Evolutionary conservation across 768 basidiomycete species (phyloP), one percentile per base, ranked within the genome.

Genomic region (Postia placenta): DNA sequence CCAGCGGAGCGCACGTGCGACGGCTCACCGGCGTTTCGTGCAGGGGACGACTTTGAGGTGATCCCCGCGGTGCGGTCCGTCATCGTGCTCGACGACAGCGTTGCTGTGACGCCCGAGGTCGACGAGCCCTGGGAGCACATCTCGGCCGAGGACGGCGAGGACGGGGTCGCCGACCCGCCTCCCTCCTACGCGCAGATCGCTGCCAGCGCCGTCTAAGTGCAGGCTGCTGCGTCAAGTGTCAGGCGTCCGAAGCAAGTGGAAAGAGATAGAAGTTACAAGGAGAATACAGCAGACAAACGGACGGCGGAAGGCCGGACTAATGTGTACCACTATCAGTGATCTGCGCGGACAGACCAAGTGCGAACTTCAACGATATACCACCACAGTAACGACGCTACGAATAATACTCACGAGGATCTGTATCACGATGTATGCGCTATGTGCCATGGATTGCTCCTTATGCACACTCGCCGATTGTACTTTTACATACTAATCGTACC

Each of bases 41-140:
- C 54, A 73, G 79, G 71, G 23, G 70, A 69, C 30, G 80, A 80
- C 47, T 83, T 80, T 54, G 80, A 82, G 64, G 59, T 81, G 22
- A 64, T 83, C 11, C 79, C 79, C 3, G 69, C 67, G 27, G 60
- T 78, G 37, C 76, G 72, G 25, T 70, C 75, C 27, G 80, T 83
- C 40, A 79, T 83, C 50, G 78, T 70, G 24, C 66, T 83, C 35
- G 80, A 82, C 55, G 81, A 83, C 52, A 38, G 38, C 9, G 51
- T 61, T 15, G 52, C 57, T 23, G 54, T 50, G 40, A 57, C 62
- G 5, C 66, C 63, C 25, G 75, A 77, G 50, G 61, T 72, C 17
- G 78, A 80, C 50, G 80, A 83, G 55, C 73, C 77, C 28, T 83
- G 81, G 81, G 80, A 81, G 56, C 74, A 77, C 57, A 62, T 82